Base-by-base conservation (phyloP, 2,329 filamentous ascomycete species). In the Endoconidiophora laricicola region DNA sequence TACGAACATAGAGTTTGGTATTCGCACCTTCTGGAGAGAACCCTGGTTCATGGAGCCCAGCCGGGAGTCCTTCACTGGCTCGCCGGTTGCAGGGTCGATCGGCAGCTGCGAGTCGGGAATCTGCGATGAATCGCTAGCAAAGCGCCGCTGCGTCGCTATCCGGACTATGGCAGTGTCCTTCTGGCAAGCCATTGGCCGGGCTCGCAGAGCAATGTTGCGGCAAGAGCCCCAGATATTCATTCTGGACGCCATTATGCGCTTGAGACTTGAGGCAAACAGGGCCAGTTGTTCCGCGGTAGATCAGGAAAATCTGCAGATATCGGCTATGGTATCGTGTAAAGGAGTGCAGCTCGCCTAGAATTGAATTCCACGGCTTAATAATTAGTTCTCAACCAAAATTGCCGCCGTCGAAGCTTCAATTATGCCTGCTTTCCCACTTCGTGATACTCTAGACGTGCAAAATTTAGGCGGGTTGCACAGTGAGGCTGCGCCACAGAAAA, bases 201-300 rank as follows among this genome's bases (percentile, higher is more conserved):
- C 56, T 49, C 66, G 63, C 44, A 68, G 55, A 37, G 65, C 62
- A 45, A 72, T 61, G 41, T 65, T 61, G 53, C 67, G 63, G 59
- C 66, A 64, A 48, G 63, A 64, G 56, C 62, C 59, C 56, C 70
- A 67, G 39, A 77, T 56, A 54, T 69, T 71, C 57, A 75, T 62
- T 62, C 73, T 67, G 52, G 75, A 69, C 57, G 74, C 69, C 76
- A 80, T 79, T 51, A 54, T 42, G 45, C 22, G 10, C 16, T 22
- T 33, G 5, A 33, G 29, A 33, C 7, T 33, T 33, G 1, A 33
- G 29, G 29, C 12, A 10, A 33, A 12, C 29, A 12, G 29, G 29
- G 29, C 29, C 29, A 10, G 12, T 33, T 33, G 9, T 7, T 3
- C 7, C 9, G 29, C 12, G 29, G 9, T 33, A 7, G 29, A 33